Evolutionary conservation across 2,329 filamentous ascomycete species (phyloP).

Genomic region (Cordyceps pruinosa): DNA sequence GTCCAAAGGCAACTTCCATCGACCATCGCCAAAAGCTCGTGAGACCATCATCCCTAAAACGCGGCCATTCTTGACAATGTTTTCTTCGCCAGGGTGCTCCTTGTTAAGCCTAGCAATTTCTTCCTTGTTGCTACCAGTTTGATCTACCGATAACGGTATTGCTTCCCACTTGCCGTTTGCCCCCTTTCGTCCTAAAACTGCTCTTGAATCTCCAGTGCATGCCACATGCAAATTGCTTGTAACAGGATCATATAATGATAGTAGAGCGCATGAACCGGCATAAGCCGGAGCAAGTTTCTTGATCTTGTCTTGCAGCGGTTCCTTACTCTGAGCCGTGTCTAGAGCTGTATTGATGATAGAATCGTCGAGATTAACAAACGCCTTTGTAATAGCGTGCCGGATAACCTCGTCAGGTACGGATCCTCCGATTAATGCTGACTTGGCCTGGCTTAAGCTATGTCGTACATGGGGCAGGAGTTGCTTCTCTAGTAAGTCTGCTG

Average conservation of each 20-base stretch:
- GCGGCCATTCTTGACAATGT: conserved; percentile 43
- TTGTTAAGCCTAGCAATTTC: conserved; percentile 45
- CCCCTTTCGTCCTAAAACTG: conserved; percentile 44
- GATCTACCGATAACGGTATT: conserved; percentile 49
- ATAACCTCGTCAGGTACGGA: neutral
- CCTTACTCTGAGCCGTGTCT: conserved; percentile 21
- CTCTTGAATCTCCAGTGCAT: conserved; percentile 55
- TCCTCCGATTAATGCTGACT: neutral
- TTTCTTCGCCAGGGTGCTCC: conserved; percentile 52
- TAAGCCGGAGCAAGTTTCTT: conserved; percentile 19
- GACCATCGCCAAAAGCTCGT: conserved; percentile 55
- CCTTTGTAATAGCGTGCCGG: neutral
- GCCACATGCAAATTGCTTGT: conserved; percentile 49
- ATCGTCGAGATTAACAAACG: conserved; percentile 40
- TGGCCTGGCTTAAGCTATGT: neutral
- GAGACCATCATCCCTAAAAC: conserved; percentile 51
- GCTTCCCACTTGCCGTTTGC: conserved; percentile 38
- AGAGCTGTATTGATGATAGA: conserved; percentile 36
- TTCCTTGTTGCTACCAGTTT: conserved; percentile 49
- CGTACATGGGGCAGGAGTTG: conserved; percentile 26
- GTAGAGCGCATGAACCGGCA: conserved; percentile 50
- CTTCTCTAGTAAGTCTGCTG: conserved; percentile 25
- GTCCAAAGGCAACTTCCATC: conserved; percentile 54
- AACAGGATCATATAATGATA: conserved; percentile 49
- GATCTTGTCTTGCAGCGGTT: conserved; percentile 6